Evolutionary conservation across 345 rosid species (phyloP).

Genomic region (Eucalyptus victrix): DNA sequence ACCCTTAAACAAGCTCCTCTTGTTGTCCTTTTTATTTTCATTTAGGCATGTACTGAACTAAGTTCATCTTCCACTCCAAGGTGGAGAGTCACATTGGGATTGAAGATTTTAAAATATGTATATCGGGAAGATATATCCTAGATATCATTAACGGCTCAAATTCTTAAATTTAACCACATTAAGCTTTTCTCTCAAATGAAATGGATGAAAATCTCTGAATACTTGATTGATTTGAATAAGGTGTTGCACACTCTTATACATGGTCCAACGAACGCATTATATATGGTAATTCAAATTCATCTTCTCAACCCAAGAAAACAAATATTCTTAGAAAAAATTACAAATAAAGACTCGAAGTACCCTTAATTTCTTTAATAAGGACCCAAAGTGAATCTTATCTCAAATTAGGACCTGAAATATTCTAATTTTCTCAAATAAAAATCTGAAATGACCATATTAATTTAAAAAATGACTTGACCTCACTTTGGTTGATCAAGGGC

Average conservation of each 20-base stretch:
- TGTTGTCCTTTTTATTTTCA: no score
- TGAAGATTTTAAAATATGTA: neutral
- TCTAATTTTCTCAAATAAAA: no score
- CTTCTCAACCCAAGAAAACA: neutral
- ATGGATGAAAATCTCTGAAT: neutral
- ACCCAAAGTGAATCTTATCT: no score
- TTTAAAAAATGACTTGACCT: no score
- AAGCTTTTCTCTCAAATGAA: neutral
- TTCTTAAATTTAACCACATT: neutral
- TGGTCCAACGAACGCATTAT: neutral
- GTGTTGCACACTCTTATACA: neutral
- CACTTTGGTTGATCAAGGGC: rapidly evolving
- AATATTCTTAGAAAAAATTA: neutral
- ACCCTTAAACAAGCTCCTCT: neutral
- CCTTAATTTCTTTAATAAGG: no score
- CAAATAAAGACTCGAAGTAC: no score
- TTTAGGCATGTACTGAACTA: neutral
- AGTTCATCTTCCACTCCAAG: neutral
- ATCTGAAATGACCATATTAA: no score
- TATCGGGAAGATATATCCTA: neutral
- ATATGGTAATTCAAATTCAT: neutral
- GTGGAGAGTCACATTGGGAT: neutral
- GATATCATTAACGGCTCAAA: neutral
- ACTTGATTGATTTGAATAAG: neutral
- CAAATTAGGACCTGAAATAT: no score